Evolutionary conservation across 257 asterid genomes (phyloP).

Genomic region (Rehmannia glutinosa): DNA sequence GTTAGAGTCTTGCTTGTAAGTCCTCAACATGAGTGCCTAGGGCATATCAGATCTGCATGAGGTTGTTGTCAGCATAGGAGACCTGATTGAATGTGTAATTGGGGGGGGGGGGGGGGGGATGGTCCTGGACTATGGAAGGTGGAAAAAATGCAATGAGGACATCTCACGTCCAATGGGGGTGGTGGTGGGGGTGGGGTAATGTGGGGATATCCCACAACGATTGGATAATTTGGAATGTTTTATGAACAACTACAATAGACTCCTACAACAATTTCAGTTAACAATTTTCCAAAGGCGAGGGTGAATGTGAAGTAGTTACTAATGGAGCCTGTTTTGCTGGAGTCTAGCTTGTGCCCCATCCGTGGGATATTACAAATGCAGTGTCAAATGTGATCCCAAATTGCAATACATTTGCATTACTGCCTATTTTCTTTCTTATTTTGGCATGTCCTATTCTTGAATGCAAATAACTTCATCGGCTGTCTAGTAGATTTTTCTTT

Average conservation of each 20-base stretch:
- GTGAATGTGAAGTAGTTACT: not conserved
- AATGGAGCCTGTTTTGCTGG: not conserved
- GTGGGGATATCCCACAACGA: not conserved
- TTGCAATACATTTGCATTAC: not conserved
- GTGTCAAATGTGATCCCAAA: not conserved
- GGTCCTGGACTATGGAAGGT: not conserved
- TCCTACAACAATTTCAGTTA: not conserved
- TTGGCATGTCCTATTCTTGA: conserved; percentile 2
- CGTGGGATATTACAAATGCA: not conserved
- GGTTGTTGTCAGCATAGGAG: not conserved
- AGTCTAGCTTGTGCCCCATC: not conserved
- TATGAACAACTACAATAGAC: not conserved
- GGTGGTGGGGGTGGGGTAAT: not conserved
- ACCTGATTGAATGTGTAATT: not conserved
- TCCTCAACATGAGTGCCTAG: not conserved
- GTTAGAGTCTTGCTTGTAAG: not conserved
- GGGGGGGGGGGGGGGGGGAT: too few species aligned
- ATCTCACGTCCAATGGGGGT: not conserved
- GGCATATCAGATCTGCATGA: not conserved
- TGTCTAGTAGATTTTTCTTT: conserved; percentile 3
- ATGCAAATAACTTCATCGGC: not conserved
- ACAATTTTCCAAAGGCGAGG: not conserved
- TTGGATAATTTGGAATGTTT: not conserved
- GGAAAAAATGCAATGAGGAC: not conserved
- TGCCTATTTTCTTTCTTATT: conserved; percentile 6